Percentiles rank a stretch among this genome's conserved stretches.
Evolutionary conservation across 2,329 filamentous ascomycete species (phyloP).

Genomic region (Botrytis squamosa): DNA sequence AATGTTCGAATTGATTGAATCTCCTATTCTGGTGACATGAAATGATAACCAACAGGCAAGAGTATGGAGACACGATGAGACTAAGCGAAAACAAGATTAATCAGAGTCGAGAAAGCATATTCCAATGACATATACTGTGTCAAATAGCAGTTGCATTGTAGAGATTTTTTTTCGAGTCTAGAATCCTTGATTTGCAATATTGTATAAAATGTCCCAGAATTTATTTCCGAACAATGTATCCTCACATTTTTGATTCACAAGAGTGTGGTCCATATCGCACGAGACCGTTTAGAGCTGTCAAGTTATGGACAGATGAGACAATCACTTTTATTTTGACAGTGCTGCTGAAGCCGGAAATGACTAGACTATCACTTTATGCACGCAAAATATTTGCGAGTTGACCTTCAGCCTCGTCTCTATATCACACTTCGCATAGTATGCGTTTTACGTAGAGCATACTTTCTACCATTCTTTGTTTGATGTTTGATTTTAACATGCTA

Average conservation of each 20-base stretch:
- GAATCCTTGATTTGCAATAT: not conserved
- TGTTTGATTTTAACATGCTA: not conserved
- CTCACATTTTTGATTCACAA: not conserved
- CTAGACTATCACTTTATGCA: slow-evolving; percentile 2
- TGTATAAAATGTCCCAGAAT: not conserved
- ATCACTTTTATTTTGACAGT: not conserved
- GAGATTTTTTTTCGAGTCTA: not conserved
- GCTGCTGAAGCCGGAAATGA: not conserved
- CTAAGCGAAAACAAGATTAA: not conserved
- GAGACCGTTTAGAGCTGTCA: not conserved
- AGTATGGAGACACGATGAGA: not conserved
- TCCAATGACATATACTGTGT: not conserved
- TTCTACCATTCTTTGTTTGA: not conserved
- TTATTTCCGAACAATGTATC: not conserved
- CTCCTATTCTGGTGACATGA: not conserved
- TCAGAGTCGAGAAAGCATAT: not conserved
- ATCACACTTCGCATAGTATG: not conserved
- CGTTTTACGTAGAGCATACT: not conserved
- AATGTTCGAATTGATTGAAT: too few relatives aligned
- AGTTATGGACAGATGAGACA: not conserved
- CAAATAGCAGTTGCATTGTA: not conserved
- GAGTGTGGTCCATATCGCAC: not conserved
- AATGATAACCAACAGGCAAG: not conserved
- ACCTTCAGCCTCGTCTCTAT: not conserved
- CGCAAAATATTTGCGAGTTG: not conserved